Percentiles rank a stretch among this genome's conserved stretches.
phyloP scores from a whole-genome alignment of 2,329 filamentous ascomycete species.

The Cladosporium halotolerans region DNA sequence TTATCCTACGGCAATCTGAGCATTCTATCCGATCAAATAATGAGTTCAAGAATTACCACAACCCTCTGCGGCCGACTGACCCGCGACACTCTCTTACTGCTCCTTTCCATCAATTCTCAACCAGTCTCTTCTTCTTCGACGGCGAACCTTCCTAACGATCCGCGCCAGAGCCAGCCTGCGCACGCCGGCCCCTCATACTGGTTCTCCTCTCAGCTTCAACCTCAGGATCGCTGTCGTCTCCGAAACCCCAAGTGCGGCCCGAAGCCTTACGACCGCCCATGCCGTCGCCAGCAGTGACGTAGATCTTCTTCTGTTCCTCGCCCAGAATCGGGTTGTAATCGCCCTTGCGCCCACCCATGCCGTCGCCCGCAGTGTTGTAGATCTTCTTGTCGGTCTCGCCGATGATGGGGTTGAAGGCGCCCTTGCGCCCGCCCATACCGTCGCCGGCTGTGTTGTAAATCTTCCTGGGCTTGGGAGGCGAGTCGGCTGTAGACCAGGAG shows the following conservation, averaged over 20 bases:
- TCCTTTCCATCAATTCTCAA: not conserved
- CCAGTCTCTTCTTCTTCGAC: slow-evolving; percentile 9
- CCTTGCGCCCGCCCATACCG: slow-evolving; percentile 59
- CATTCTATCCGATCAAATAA: not conserved
- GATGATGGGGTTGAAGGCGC: slow-evolving; percentile 4
- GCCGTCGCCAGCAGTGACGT: slow-evolving; percentile 41
- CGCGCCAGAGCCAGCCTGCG: slow-evolving; percentile 19
- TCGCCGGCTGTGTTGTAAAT: slow-evolving; percentile 34
- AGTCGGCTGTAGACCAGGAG: slow-evolving; percentile 53
- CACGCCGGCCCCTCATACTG: slow-evolving; percentile 19
- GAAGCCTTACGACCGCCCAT: slow-evolving; percentile 58
- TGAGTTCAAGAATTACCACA: too few relatives aligned
- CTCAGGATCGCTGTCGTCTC: slow-evolving; percentile 44
- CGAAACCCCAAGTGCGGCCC: slow-evolving; percentile 52
- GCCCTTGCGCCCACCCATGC: slow-evolving; percentile 59
- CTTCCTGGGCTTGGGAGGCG: slow-evolving; percentile 23
- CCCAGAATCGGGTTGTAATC: slow-evolving; percentile 32
- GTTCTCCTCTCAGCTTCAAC: slow-evolving; percentile 22
- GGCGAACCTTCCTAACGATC: slow-evolving; percentile 10
- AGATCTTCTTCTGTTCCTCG: slow-evolving; percentile 27
- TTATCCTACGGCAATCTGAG: not conserved
- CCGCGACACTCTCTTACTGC: too few relatives aligned
- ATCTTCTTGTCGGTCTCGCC: slow-evolving; percentile 23
- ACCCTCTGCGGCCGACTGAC: too few relatives aligned
- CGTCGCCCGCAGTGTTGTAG: slow-evolving; percentile 37